Percentiles rank a stretch among this genome's conserved stretches.
These are phyloP conservation scores for Calycina marina DNA, from an alignment of 2,329 filamentous ascomycete species.

Conservation along the genomic window DNA sequence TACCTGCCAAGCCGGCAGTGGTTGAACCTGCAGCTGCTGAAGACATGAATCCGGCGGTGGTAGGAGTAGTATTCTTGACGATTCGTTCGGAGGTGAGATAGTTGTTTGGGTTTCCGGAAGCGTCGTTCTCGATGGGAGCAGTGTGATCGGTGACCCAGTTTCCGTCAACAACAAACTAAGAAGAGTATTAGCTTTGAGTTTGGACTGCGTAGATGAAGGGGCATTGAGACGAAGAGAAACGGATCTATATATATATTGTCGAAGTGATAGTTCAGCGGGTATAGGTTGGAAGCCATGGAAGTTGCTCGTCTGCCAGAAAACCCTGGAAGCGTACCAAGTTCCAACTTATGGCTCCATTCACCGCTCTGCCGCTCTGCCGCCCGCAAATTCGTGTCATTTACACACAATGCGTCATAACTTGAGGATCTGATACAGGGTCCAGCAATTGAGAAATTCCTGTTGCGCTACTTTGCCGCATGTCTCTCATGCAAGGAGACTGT, in stretches of 20 bases:
- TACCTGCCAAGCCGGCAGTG: constrained; percentile 53
- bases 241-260: no score
- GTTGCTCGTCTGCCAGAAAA: constrained; percentile 8
- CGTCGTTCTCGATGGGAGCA: constrained; percentile 70
- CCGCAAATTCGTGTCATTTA: no score
- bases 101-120: constrained; percentile 82
- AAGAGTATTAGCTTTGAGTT: constrained; percentile 2
- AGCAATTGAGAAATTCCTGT: no score
- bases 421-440: no score
- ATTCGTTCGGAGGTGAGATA: constrained; percentile 67
- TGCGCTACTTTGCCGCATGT: no score
- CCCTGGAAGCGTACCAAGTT: constrained; percentile 9
- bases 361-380: constrained; percentile 13
- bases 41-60: constrained; percentile 37
- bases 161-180: constrained; percentile 86
- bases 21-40: constrained; percentile 56
- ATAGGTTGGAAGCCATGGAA: no score
- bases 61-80: constrained; percentile 30
- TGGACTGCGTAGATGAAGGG: neutral
- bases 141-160: constrained; percentile 74
- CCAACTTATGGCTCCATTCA: constrained; percentile 12
- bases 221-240: no score
- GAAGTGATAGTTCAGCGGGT: no score
- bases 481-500: neutral
- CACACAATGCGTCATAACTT: constrained; percentile 13